Evolutionary conservation across 768 basidiomycete species (phyloP).

Genomic region (Lactifluus hygrophoroides): DNA sequence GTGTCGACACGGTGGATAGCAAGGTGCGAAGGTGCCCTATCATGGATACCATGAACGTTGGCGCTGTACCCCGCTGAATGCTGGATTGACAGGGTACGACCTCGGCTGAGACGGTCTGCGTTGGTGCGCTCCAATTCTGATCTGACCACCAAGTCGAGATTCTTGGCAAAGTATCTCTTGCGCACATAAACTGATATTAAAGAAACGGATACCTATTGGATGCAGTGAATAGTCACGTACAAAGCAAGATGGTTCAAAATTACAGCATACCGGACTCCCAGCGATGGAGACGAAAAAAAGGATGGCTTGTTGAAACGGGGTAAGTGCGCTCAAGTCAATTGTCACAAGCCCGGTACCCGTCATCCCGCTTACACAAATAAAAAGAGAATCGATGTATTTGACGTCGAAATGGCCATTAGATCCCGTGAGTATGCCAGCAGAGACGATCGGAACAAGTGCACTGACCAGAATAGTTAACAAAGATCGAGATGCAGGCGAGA

Average conservation of each 20-base stretch:
- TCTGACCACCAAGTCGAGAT: conserved; percentile 8
- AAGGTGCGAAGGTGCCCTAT: neutral
- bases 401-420: conserved; percentile 32
- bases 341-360: conserved; percentile 30
- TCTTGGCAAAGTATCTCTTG: conserved; percentile 21
- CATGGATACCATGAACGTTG: neutral
- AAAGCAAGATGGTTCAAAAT: neutral
- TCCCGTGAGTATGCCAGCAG: conserved; percentile 37
- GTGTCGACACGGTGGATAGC: neutral
- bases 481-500: neutral
- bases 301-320: conserved; percentile 26
- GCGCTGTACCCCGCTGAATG: neutral
- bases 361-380: conserved; percentile 30
- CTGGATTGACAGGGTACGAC: neutral
- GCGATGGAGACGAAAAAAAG: conserved; percentile 23
- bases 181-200: conserved; percentile 35
- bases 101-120: neutral
- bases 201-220: conserved; percentile 29
- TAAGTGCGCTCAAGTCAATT: conserved; percentile 26
- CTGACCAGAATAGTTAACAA: conserved; percentile 15
- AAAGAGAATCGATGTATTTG: conserved; percentile 32
- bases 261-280: conserved; percentile 23
- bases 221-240: neutral
- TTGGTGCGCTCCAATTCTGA: conserved; percentile 20
- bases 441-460: conserved; percentile 32